A percentile compares a stretch with the other conserved stretches of the same genome.
phyloP scores from a whole-genome alignment of 192 early-diverging fungal genomes.

The Backusella macrospora region DNA sequence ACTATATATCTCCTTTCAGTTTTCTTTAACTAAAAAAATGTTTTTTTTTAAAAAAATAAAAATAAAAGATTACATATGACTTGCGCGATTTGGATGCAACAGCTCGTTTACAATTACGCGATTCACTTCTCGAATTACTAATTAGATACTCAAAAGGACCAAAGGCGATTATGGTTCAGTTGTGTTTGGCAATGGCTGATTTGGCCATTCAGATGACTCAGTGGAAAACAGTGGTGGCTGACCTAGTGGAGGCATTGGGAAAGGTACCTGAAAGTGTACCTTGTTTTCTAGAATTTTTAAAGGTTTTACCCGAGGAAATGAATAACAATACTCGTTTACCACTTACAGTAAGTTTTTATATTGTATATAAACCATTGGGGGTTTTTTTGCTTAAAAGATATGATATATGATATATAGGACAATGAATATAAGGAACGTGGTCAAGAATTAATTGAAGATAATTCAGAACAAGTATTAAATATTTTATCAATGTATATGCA shows the following conservation, averaged over 20 bases:
- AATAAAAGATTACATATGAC: slow-evolving; percentile 77
- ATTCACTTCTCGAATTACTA: slow-evolving; percentile 77
- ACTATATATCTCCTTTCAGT: background rate
- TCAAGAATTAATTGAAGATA: slow-evolving; percentile 62
- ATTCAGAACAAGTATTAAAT: slow-evolving; percentile 69
- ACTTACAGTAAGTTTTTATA: slow-evolving; percentile 53
- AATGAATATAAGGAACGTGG: slow-evolving; percentile 63
- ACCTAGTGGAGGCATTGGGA: slow-evolving; percentile 74
- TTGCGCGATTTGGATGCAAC: slow-evolving; percentile 71
- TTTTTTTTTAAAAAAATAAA: background rate
- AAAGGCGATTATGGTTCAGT: slow-evolving; percentile 73
- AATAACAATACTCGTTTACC: slow-evolving; percentile 64
- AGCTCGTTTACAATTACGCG: slow-evolving; percentile 68
- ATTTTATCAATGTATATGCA: slow-evolving; percentile 74
- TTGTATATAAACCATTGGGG: too few relatives aligned
- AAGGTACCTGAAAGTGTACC: slow-evolving; percentile 59
- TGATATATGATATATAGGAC: too few relatives aligned
- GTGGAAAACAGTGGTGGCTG: slow-evolving; percentile 81
- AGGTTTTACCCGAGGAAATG: slow-evolving; percentile 88
- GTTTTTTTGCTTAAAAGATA: too few relatives aligned
- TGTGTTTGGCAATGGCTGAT: slow-evolving; percentile 84
- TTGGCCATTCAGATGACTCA: slow-evolving; percentile 77
- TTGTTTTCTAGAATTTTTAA: slow-evolving; percentile 80
- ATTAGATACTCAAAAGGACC: slow-evolving; percentile 56
- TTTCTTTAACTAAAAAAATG: background rate